phyloP scores from a whole-genome alignment of 495 filamentous ascomycete genomes.

The Hypomontagnella monticulosa region DNA sequence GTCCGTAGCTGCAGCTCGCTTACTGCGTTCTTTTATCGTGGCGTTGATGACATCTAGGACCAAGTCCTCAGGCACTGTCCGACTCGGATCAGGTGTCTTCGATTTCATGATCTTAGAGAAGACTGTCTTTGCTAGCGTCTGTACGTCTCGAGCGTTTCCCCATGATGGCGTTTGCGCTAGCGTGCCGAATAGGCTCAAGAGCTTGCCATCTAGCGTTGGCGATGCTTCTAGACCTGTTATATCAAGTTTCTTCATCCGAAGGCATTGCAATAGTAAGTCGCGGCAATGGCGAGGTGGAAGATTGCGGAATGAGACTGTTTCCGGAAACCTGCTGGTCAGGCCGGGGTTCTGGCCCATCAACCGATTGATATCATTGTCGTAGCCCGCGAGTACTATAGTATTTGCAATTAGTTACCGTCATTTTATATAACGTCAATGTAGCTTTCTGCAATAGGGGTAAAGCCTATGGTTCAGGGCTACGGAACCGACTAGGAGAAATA shows the following conservation, averaged over 20 bases:
- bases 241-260: slow-evolving; percentile 47
- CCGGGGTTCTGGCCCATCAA: slow-evolving; percentile 71
- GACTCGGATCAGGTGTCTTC: slow-evolving; percentile 33
- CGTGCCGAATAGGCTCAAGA: slow-evolving; percentile 52
- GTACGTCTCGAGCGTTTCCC: slow-evolving; percentile 75
- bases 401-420: slow-evolving; percentile 47
- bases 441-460: too few species aligned
- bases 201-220: slow-evolving; percentile 35
- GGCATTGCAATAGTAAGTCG: slow-evolving; percentile 43
- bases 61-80: slow-evolving; percentile 44
- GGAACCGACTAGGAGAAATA: too few species aligned
- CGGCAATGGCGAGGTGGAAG: slow-evolving; percentile 56
- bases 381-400: slow-evolving; percentile 71
- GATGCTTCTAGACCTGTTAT: slow-evolving; percentile 49
- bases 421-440: too few species aligned
- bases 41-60: slow-evolving; percentile 51
- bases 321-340: slow-evolving; percentile 68
- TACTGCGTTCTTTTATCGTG: slow-evolving; percentile 59
- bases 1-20: slow-evolving; percentile 26
- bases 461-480: too few species aligned
- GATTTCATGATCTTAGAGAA: slow-evolving; percentile 55
- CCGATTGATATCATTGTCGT: slow-evolving; percentile 73
- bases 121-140: slow-evolving; percentile 64
- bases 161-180: slow-evolving; percentile 63
- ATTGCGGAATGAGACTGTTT: slow-evolving; percentile 54